Conservation (phyloP, 306 rosid species). For the Trifolium subterraneum region DNA sequence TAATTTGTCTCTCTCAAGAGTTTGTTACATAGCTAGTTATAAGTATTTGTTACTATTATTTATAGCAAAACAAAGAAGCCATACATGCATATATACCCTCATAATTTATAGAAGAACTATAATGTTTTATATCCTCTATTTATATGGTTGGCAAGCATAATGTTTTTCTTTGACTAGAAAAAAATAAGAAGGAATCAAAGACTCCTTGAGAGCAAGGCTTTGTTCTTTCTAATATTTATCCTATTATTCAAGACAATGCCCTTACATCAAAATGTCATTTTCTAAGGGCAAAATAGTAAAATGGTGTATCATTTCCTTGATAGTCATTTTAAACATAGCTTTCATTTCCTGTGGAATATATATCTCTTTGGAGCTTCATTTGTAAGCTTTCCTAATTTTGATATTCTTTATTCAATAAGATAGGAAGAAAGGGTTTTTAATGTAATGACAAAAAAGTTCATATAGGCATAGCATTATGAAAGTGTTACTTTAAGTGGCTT, state of each 20-base stretch:
- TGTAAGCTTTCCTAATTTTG: slow-evolving; percentile 56
- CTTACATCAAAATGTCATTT: slow-evolving; percentile 52
- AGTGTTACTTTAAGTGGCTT: slow-evolving; percentile 59
- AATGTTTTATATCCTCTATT: slow-evolving; percentile 37
- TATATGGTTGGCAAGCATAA: slow-evolving; percentile 45
- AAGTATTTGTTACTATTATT: neutral
- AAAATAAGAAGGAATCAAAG: slow-evolving; percentile 50
- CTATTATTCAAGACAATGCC: slow-evolving; percentile 35
- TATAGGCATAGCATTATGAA: slow-evolving; percentile 47
- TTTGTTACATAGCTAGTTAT: slow-evolving; percentile 20
- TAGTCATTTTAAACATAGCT: slow-evolving; percentile 45
- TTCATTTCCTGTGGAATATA: slow-evolving; percentile 59
- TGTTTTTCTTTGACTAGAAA: slow-evolving; percentile 41
- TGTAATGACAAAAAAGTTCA: slow-evolving; percentile 56
- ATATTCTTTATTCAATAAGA: slow-evolving; percentile 58
- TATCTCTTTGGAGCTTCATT: slow-evolving; percentile 58
- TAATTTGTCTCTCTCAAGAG: slow-evolving; percentile 15
- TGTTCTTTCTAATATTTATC: slow-evolving; percentile 38
- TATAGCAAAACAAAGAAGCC: slow-evolving; percentile 2
- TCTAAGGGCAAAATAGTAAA: slow-evolving; percentile 51
- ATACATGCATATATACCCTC: neutral
- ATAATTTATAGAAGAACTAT: slow-evolving; percentile 35
- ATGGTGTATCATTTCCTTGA: slow-evolving; percentile 42
- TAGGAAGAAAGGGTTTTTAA: slow-evolving; percentile 40
- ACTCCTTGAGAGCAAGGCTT: slow-evolving; percentile 48